Conservation (phyloP, 116 monocot species). For the Trichopus zeylanicus region DNA sequence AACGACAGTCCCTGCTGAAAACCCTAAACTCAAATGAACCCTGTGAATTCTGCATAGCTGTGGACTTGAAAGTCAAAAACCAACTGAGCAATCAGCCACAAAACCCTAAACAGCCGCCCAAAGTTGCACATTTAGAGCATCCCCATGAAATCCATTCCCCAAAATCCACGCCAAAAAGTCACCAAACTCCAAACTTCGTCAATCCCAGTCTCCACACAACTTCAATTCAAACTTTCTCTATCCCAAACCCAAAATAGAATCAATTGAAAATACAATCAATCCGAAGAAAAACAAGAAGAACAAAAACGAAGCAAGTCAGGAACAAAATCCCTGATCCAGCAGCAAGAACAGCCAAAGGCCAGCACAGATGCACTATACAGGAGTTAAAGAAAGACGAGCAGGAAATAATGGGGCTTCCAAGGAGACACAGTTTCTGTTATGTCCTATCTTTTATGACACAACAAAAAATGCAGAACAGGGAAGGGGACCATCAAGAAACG, state of each 20-base stretch:
- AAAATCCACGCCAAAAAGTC: not conserved
- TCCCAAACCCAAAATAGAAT: no score
- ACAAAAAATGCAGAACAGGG: not conserved
- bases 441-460: not conserved
- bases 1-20: not conserved
- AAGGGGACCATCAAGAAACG: not conserved
- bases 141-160: not conserved
- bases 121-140: constrained; percentile 18
- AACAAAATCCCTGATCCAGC: not conserved
- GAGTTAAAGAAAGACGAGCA: not conserved
- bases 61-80: not conserved
- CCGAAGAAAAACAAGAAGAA: not conserved
- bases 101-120: constrained; percentile 11
- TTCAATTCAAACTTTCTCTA: no score
- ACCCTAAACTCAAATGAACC: not conserved
- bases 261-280: no score
- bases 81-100: not conserved
- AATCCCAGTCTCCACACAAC: no score
- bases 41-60: not conserved
- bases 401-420: not conserved
- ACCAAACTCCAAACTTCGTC: not conserved
- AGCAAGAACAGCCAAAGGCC: not conserved
- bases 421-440: not conserved
- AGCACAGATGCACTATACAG: not conserved
- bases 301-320: not conserved